Base-by-base conservation (phyloP, 2,329 filamentous ascomycete genomes). In the Colletotrichum eleusines region DNA sequence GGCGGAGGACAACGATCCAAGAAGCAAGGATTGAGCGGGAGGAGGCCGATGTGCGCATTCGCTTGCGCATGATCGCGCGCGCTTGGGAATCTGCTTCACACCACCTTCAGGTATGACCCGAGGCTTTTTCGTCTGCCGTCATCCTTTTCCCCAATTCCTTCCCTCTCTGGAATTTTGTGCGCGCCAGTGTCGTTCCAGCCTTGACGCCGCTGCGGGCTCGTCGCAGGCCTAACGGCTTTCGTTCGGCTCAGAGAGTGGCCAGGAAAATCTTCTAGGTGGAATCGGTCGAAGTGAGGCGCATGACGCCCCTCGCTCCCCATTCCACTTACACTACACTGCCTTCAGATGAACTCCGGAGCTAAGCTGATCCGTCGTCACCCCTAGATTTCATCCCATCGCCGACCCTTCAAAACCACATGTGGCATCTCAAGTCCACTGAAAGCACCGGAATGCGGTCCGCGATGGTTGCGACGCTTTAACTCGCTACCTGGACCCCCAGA, bases 1-100 rank as follows among this genome's bases (percentile, higher is more conserved):
- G 79, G 73, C 82, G 74, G 76, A 75, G 74, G 42, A 54, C 35
- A 76, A 76, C 77, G 74, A 78, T 73, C 76, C 78, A 57, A 72
- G 76, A 71, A 77, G 80, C 75, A 77, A 79, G 76, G 74, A 79
- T 72, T 81, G 78, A 75, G 67, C 81, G 77, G 81, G 78, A 78
- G 81, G 79, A 82, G 33, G 42, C 62, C 35, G 72, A 73, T 58
- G 61, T 68, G 26, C 54, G 63, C 50, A 60, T 71, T 28, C 71
- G 72, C 44, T 66, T 73, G 73, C 74, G 75, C 70, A 74, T 81
- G 61, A 79, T 81, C 66, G 79, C 80, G 63, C 75, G 74, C 67
- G 76, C 79, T 35, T 81, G 80, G 80, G 72, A 80, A 51, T 71
- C 61, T 61, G 64, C 74, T 38, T 74, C 69, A 72, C 72, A 67